These are phyloP conservation scores for Syncephalis plumigaleata DNA, from an alignment of 371 early-diverging fungal genomes.

Conservation along the genomic window DNA sequence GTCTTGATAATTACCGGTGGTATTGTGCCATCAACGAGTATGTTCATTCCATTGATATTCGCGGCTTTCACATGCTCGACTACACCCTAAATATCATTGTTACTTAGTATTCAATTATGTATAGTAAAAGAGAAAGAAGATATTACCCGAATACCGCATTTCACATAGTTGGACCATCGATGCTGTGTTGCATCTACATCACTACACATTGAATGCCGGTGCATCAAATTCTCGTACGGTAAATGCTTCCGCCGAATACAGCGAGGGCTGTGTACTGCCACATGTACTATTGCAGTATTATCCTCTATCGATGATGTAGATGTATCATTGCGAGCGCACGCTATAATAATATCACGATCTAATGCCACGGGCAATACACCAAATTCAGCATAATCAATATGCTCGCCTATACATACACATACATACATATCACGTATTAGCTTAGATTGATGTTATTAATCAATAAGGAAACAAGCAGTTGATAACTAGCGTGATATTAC, in stretches of 20 bases:
- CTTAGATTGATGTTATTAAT: background rate
- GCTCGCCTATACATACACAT: conserved; percentile 56
- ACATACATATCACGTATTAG: no score
- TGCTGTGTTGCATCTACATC: conserved; percentile 29
- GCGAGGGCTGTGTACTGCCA: conserved; percentile 19
- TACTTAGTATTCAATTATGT: no score
- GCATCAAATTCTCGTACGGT: conserved; percentile 21
- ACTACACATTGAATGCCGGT: conserved; percentile 23
- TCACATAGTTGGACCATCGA: conserved; percentile 1
- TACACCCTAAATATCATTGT: conserved; percentile 26
- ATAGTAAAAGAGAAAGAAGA: no score
- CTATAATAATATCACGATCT: conserved; percentile 68
- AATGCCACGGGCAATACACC: conserved; percentile 94
- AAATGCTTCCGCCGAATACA: conserved; percentile 79
- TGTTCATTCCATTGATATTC: conserved; percentile 42
- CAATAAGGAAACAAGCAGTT: no score
- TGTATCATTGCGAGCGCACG: conserved; percentile 6
- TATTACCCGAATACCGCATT: conserved; percentile 1
- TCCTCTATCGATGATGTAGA: conserved; percentile 10
- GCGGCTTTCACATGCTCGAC: conserved; percentile 32
- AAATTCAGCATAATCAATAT: conserved; percentile 89
- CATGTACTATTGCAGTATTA: conserved; percentile 34
- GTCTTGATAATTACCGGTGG: conserved; percentile 24
- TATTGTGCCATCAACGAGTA: conserved; percentile 59
- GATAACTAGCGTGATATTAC: no score